Evolutionary conservation across 1,284 basidiomycete genomes (phyloP), one percentile per base, ranked within the genome.

Genomic region (Coniferiporia weirii): DNA sequence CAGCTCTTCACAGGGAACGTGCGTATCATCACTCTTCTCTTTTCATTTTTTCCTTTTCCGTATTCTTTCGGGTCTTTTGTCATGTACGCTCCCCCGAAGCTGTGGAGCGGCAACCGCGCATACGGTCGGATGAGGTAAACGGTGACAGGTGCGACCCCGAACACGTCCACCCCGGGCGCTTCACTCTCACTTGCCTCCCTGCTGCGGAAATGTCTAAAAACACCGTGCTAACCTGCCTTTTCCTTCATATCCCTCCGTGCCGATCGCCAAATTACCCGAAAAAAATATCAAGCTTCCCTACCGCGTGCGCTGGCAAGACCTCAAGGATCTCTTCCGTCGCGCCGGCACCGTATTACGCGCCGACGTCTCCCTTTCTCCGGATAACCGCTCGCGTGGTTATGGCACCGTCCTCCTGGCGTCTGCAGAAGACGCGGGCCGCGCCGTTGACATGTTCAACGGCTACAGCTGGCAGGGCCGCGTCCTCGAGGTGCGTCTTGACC

Each of bases 321-420:
- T 99, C 64, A 98, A 99, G 69, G 96, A 98, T 72, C 83, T 98
- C 52, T 98, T 98, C 73, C 87, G 96, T 53, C 89, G 92, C 65
- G 91, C 94, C 1, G 96, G 96, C 51, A 96, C 94, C 0, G 95
- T 99, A 57, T 80, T 98, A 19, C 86, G 96, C 38, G 95, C 96
- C 6, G 96, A 98, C 69, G 93, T 97, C 54, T 91, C 91, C 12
- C 80, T 97, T 1, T 93, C 93, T 1, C 91, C 91, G 1, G 95
- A 97, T 70, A 96, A 96, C 68, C 81, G 95, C 66, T 93, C 90
- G 59, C 81, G 93, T 59, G 95, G 95, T 0, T 95, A 95, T 68
- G 95, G 95, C 19, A 97, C 93, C 3, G 94, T 98, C 6, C 79
- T 98, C 19, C 85, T 97, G 63, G 92, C 93, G 1, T 90, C 86